phyloP scores from a whole-genome alignment of 208 protist species.

The Porcisia hertigi region DNA sequence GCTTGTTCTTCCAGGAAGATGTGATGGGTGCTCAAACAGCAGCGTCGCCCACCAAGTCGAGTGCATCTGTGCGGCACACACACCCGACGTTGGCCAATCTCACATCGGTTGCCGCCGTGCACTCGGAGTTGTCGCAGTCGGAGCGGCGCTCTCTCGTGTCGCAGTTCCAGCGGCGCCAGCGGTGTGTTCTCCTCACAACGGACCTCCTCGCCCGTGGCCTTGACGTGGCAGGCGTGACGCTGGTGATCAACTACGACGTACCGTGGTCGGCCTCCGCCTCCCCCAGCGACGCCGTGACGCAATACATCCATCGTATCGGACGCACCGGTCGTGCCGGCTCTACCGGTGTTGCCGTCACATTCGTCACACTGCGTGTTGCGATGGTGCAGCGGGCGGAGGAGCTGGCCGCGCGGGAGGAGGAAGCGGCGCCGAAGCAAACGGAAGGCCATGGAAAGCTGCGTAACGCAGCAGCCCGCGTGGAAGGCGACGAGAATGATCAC shows the following conservation, averaged over 20 bases:
- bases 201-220: slow-evolving; percentile 94
- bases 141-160: slow-evolving; percentile 95
- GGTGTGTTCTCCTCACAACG: slow-evolving; percentile 98
- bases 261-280: slow-evolving; percentile 50
- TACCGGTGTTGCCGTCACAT: slow-evolving; percentile 91
- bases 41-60: background rate
- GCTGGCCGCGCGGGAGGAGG: slow-evolving; percentile 12
- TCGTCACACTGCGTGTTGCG: slow-evolving; percentile 76
- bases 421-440: background rate
- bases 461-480: background rate
- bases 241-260: slow-evolving; percentile 99
- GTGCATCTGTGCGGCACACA: background rate
- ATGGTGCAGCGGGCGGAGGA: slow-evolving; percentile 40
- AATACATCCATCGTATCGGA: slow-evolving; percentile 98
- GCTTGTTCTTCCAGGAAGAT: slow-evolving; percentile 16
- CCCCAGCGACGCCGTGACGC: slow-evolving; percentile 47
- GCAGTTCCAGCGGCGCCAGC: slow-evolving; percentile 93
- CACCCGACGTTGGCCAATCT: slow-evolving; percentile 39
- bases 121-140: slow-evolving; percentile 72
- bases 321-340: slow-evolving; percentile 88
- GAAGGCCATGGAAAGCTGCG: background rate
- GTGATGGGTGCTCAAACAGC: background rate
- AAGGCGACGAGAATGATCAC: slow-evolving; percentile 9
- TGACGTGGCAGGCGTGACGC: slow-evolving; percentile 95
- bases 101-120: slow-evolving; percentile 69